These are phyloP conservation scores for Otatea glauca DNA, from an alignment of 176 grass and related monocot genomes.

Conservation along the genomic window DNA sequence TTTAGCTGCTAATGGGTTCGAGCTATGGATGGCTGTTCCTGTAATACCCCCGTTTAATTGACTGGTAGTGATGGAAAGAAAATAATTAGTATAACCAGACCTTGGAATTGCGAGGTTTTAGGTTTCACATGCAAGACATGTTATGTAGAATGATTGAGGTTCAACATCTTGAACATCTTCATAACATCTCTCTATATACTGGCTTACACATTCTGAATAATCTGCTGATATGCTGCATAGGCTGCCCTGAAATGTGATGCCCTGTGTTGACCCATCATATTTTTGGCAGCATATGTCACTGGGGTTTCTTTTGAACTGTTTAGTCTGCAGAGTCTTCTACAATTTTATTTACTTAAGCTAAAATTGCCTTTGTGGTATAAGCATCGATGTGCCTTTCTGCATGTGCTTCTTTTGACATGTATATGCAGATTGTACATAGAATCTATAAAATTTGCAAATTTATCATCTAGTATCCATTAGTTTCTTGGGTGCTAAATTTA, in stretches of 20 bases:
- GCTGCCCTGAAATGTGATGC: constrained; percentile 15
- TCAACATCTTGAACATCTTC: constrained; percentile 8
- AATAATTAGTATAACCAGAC: constrained; percentile 20
- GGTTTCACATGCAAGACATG: constrained; percentile 17
- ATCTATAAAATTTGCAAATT: background rate
- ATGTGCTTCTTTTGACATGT: background rate
- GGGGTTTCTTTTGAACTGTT: constrained; percentile 18
- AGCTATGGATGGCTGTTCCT: background rate
- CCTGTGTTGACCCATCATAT: background rate
- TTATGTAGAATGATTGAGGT: background rate
- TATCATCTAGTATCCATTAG: constrained; percentile 7
- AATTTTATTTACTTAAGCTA: constrained; percentile 16
- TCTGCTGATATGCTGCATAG: background rate
- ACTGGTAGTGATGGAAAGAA: constrained; percentile 4
- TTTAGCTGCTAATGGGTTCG: constrained; percentile 22
- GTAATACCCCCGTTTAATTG: background rate
- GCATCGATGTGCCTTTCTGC: background rate
- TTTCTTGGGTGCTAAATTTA: constrained; percentile 8
- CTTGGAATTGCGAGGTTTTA: background rate
- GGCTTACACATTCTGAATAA: background rate
- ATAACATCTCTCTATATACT: background rate
- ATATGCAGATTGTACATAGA: background rate
- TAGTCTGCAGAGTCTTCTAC: constrained; percentile 10
- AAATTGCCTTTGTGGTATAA: background rate
- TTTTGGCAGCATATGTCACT: constrained; percentile 18